Evolutionary conservation across 805 yeast genomes (phyloP), one percentile per base, ranked within the genome.

Genomic region (Ogataea nonfermentans): DNA sequence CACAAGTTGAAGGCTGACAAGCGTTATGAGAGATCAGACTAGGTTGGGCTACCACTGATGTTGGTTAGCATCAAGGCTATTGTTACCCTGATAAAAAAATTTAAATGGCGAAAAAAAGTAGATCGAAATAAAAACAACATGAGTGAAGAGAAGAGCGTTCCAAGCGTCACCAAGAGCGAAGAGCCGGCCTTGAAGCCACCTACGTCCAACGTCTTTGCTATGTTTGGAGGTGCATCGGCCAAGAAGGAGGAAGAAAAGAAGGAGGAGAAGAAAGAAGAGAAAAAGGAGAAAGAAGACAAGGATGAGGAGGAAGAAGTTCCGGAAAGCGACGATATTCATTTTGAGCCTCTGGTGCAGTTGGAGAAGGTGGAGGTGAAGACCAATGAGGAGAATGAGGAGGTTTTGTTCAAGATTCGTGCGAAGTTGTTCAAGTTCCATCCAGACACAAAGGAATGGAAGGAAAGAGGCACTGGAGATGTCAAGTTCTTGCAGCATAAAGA

Each of bases 401-500:
- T 79, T 16, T 57, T 82, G 47, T 81, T 68, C 70, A 93, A 93
- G 69, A 87, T 86, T 53, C 78, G 99, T 63, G 97, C 99, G 52
- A 93, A 93, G 70, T 74, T 93, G 61, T 93, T 91, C 75, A 84
- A 88, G 68, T 91, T 84, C 73, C 71, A 68, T 50, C 75, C 80
- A 29, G 95, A 88, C 45, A 57, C 81, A 38, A 83, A 82, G 60
- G 98, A 93, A 70, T 93, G 99, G 99, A 93, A 93, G 68, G 99
- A 93, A 76, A 86, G 99, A 74, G 99, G 99, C 57, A 88, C 96
- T 24, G 99, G 99, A 60, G 99, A 93, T 61, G 96, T 89, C 56
- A 88, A 93, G 70, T 87, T 93, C 68, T 79, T 93, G 63, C 75
- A 91, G 72, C 96, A 91, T 73, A 89, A 88, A 67, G 69, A 70